Conservation (phyloP, 1,284 basidiomycete genomes). For the Moesziomyces sp. region DNA sequence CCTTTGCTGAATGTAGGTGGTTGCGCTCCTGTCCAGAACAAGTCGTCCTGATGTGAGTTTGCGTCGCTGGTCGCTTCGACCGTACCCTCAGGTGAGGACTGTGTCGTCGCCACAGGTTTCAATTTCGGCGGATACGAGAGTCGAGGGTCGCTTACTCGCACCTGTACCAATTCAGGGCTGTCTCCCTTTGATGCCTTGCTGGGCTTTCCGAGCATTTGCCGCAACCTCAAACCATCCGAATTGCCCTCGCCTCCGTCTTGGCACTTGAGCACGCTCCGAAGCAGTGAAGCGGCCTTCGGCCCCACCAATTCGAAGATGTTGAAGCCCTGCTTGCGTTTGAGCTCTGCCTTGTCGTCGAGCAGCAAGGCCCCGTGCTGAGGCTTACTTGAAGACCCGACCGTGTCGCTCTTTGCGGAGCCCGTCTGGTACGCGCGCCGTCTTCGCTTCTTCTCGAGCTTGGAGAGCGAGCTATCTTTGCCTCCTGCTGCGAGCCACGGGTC, state of each 20-base stretch:
- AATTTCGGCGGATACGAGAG: constrained; percentile 56
- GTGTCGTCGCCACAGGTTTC: constrained; percentile 3
- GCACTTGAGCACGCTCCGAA: constrained; percentile 53
- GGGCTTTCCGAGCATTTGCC: constrained; percentile 8
- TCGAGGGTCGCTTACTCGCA: constrained; percentile 59
- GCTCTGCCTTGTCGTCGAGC: constrained; percentile 16
- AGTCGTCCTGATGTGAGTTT: constrained; percentile 1
- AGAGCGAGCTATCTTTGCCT: constrained; percentile 34
- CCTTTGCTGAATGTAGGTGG: constrained; percentile 57
- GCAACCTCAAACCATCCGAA: neutral
- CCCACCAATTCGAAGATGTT: constrained; percentile 63
- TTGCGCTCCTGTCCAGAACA: constrained; percentile 32
- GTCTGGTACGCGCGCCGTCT: constrained; percentile 10
- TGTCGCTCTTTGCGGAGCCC: constrained; percentile 1
- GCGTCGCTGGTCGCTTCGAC: neutral
- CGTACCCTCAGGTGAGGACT: neutral
- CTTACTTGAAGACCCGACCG: neutral
- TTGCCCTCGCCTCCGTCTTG: neutral
- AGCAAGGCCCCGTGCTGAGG: neutral
- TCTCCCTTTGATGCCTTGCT: neutral
- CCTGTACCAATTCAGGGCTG: constrained; percentile 10
- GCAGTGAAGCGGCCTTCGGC: constrained; percentile 34
- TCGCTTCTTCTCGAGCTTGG: constrained; percentile 32
- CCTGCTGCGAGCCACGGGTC: constrained; percentile 51
- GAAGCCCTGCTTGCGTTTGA: constrained; percentile 47